Conservation (phyloP, 1,284 basidiomycete species). For the Dichomitus squalens region DNA sequence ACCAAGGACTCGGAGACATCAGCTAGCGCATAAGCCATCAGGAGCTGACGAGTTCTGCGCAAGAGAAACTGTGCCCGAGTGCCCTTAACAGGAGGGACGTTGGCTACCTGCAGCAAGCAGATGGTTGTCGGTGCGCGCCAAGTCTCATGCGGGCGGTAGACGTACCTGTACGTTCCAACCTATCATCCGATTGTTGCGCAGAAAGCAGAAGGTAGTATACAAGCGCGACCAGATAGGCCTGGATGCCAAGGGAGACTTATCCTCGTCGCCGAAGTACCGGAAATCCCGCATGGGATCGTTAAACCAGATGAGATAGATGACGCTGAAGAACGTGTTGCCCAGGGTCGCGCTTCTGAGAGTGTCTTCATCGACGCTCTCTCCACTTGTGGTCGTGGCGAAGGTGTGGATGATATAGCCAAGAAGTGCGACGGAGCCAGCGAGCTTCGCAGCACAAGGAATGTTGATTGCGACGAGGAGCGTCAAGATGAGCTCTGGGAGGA, state of each 20-base stretch:
- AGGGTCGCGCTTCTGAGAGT: constrained; percentile 10
- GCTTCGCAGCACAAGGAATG: background rate
- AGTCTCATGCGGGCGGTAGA: background rate
- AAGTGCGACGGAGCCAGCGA: background rate
- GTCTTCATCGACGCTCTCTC: constrained; percentile 8
- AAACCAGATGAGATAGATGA: constrained; percentile 11
- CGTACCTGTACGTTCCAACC: constrained; percentile 17
- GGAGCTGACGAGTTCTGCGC: background rate
- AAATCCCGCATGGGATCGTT: constrained; percentile 10
- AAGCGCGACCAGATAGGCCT: constrained; percentile 6
- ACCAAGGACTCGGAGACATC: constrained; percentile 19
- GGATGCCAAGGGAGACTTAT: background rate
- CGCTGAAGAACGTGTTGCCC: constrained; percentile 10
- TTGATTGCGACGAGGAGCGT: constrained; percentile 6
- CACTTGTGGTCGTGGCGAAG: constrained; percentile 3
- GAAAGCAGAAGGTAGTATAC: constrained; percentile 8
- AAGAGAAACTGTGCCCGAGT: constrained; percentile 6
- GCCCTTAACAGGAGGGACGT: constrained; percentile 2
- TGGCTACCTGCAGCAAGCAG: constrained; percentile 4
- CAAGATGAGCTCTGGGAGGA: constrained; percentile 8
- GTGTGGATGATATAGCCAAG: constrained; percentile 2
- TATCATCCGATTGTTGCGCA: constrained; percentile 13
- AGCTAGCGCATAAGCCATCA: constrained; percentile 2
- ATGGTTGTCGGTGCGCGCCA: no score
- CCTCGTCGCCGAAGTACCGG: constrained; percentile 1